These are phyloP conservation scores for Lactarius indigo DNA, from an alignment of 768 basidiomycete genomes.

Conservation along the genomic window DNA sequence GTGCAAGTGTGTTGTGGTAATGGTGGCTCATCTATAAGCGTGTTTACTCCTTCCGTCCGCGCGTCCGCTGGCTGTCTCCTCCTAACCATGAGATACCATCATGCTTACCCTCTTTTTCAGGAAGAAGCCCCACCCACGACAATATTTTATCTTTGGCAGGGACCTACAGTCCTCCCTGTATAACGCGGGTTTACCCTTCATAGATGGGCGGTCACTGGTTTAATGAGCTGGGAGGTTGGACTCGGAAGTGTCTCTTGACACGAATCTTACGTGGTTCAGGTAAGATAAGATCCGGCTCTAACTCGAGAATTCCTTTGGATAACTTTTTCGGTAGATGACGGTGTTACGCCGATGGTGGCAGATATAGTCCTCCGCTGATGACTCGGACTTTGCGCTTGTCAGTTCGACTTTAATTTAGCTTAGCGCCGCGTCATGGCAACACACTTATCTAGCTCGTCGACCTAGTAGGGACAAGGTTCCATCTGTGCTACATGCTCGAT, in stretches of 20 bases:
- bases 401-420: not conserved
- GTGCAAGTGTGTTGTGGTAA: not conserved
- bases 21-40: not conserved
- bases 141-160: too few relatives aligned
- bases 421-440: too few relatives aligned
- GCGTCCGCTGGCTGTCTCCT: too few relatives aligned
- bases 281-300: not conserved
- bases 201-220: too few relatives aligned
- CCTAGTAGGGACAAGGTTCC: not conserved
- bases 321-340: not conserved
- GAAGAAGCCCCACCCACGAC: too few relatives aligned
- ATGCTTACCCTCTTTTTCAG: too few relatives aligned
- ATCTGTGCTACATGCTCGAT: not conserved
- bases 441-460: not conserved
- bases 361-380: not conserved
- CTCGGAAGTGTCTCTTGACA: not conserved
- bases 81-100: too few relatives aligned
- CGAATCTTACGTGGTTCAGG: not conserved
- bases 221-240: not conserved
- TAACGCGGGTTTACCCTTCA: too few relatives aligned
- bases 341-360: not conserved
- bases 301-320: too few relatives aligned
- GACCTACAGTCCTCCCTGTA: too few relatives aligned
- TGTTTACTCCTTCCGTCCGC: not conserved
- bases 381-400: not conserved